Conservation (phyloP, 2,329 filamentous ascomycete genomes). For the Colletotrichum lentis region DNA sequence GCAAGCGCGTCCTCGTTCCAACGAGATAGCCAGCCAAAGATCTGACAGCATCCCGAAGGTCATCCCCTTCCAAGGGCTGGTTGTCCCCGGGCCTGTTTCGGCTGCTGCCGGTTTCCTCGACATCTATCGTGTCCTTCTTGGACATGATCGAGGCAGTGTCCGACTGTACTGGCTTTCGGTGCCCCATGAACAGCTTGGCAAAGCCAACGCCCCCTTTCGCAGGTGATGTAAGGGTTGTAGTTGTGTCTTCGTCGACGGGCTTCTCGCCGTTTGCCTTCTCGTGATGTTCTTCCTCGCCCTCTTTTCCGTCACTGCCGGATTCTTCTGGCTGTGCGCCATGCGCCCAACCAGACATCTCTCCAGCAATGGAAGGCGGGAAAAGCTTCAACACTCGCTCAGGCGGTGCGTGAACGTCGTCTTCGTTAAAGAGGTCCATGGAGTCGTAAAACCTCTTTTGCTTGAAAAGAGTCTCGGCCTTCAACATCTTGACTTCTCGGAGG, state of each 20-base stretch:
- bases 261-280: constrained; percentile 49
- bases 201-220: constrained; percentile 56
- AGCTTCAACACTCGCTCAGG: constrained; percentile 87
- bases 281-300: constrained; percentile 46
- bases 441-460: constrained; percentile 82
- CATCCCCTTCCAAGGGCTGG: constrained; percentile 75
- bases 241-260: constrained; percentile 40
- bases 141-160: constrained; percentile 70
- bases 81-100: constrained; percentile 58
- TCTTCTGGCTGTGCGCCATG: constrained; percentile 55
- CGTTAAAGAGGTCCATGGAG: constrained; percentile 86
- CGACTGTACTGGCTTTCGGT: constrained; percentile 54
- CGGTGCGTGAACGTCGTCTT: constrained; percentile 85
- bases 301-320: constrained; percentile 49
- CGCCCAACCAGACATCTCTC: constrained; percentile 72
- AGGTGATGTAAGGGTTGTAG: constrained; percentile 45
- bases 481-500: constrained; percentile 85
- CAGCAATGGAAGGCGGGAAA: constrained; percentile 85
- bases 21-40: constrained; percentile 89
- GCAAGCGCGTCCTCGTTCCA: constrained; percentile 76
- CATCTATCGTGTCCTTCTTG: constrained; percentile 59
- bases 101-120: constrained; percentile 64
- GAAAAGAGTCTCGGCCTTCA: constrained; percentile 88
- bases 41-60: constrained; percentile 80
- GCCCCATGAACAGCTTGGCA: constrained; percentile 62